Conservation (phyloP, 176 grass and related monocot genomes). For the Oryza meridionalis region DNA sequence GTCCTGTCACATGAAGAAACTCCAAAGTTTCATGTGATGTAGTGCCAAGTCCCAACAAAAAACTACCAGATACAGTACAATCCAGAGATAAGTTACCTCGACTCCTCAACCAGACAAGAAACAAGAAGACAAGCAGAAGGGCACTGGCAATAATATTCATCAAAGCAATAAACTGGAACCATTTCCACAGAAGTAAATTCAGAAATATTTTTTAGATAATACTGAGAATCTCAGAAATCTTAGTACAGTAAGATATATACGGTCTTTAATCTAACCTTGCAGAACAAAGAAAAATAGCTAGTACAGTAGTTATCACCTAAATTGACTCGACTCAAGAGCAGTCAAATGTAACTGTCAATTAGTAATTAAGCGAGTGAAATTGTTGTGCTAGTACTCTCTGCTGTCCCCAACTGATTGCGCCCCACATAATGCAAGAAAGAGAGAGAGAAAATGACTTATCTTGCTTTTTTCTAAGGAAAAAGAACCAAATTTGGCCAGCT, state of each 20-base stretch:
- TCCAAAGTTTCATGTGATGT: constrained; percentile 41
- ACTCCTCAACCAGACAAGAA: neutral
- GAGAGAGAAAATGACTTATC: constrained; percentile 18
- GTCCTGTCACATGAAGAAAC: constrained; percentile 38
- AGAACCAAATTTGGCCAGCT: constrained; percentile 50
- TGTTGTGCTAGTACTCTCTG: neutral
- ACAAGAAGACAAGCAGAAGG: neutral
- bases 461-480: constrained; percentile 21
- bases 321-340: neutral
- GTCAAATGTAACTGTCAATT: constrained; percentile 7
- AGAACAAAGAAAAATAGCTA: neutral
- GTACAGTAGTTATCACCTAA: neutral
- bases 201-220: too few species aligned
- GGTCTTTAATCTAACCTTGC: neutral
- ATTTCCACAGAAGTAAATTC: neutral
- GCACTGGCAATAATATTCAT: neutral
- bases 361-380: neutral
- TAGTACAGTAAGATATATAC: neutral
- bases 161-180: neutral
- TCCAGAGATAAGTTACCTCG: neutral
- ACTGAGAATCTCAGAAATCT: too few species aligned
- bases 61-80: neutral
- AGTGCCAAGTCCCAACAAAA: constrained; percentile 11
- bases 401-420: constrained; percentile 23
- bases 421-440: constrained; percentile 23